A percentile compares a stretch with the other conserved stretches of the same genome.
Conservation (phyloP, 805 yeast species). For the Yarrowia divulgata region DNA sequence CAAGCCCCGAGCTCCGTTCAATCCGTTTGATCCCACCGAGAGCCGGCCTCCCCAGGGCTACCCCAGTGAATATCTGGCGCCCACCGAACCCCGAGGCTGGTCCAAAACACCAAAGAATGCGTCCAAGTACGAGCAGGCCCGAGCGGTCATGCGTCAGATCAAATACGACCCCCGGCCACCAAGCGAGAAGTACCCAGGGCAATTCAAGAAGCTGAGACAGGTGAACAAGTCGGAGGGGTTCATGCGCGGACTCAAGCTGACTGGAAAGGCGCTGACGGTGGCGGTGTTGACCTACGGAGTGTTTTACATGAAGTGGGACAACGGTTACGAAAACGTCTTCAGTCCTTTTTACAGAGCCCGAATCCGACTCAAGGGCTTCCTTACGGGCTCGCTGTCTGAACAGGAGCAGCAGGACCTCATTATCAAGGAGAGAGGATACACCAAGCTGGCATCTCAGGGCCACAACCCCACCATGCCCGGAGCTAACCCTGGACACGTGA, state of each 20-base stretch:
- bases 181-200: conserved; percentile 78
- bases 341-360: conserved; percentile 70
- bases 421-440: conserved; percentile 49
- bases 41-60: conserved; percentile 82
- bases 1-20: conserved; percentile 69
- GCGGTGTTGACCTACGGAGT: conserved; percentile 64
- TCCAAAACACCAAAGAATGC: conserved; percentile 69
- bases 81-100: conserved; percentile 65
- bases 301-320: conserved; percentile 85
- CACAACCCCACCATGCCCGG: conserved; percentile 46
- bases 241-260: conserved; percentile 65
- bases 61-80: conserved; percentile 78
- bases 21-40: conserved; percentile 83
- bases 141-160: conserved; percentile 74
- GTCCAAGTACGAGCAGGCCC: conserved; percentile 69
- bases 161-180: conserved; percentile 81
- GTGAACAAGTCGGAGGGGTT: conserved; percentile 61
- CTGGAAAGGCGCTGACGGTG: conserved; percentile 60
- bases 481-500: conserved; percentile 45
- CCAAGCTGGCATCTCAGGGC: conserved; percentile 46
- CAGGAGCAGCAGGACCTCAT: conserved; percentile 70
- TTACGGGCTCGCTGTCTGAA: conserved; percentile 62
- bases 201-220: conserved; percentile 71
- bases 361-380: conserved; percentile 60
- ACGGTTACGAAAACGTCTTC: conserved; percentile 78